Base-by-base conservation (phyloP, 129 eudicot species). In the Cynara cardunculus region DNA sequence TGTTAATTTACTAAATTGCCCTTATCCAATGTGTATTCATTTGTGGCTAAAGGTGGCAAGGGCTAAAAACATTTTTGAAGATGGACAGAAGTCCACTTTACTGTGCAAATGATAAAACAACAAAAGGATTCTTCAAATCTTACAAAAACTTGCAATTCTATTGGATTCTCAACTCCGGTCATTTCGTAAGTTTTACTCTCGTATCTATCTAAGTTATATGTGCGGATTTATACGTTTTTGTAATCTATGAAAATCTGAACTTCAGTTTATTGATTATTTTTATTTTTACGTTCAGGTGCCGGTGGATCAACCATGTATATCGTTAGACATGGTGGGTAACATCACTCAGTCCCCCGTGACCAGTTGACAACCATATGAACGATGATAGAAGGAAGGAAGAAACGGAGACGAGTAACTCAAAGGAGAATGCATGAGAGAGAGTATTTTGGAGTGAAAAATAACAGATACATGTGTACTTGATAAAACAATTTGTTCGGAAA, bases 151-250 rank as follows among this genome's bases (percentile, higher is more conserved):
- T 89, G 3, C 84, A 71, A 18, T 89, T 89, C 62, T 89, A 84
- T 82, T 84, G 89, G 90, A 86, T 89, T 61, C 92, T 89, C 37
- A 83, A 81, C 56, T 90, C 92, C 16, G 92, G 92, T 3, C 92
- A 89, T 72, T 89, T 89, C 82, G 92, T 89, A 86, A 89, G 92
- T 84, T 25, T 21, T 34, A n/a, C 22, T 46, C 8, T 73, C 65
- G n/a, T n/a, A n/a, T n/a, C n/a, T n/a, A n/a, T n/a, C 65, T 18
- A 53, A 53, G 64, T 4, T 4, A 6, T 5, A 56, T n/a, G 1
- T 56, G 5, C 12, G 18, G 14, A 41, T 41, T 41, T 56, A 56
- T 73, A 73, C 3, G 16, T 21, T 72, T 72, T 3, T 12, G 7
- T 16, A 74, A 24, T 3, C 9, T 10, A 27, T 25, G 28, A 56